Percentiles rank a stretch among this genome's conserved stretches.
Conservation (phyloP, 1,284 basidiomycete genomes). For the Grifola frondosa region DNA sequence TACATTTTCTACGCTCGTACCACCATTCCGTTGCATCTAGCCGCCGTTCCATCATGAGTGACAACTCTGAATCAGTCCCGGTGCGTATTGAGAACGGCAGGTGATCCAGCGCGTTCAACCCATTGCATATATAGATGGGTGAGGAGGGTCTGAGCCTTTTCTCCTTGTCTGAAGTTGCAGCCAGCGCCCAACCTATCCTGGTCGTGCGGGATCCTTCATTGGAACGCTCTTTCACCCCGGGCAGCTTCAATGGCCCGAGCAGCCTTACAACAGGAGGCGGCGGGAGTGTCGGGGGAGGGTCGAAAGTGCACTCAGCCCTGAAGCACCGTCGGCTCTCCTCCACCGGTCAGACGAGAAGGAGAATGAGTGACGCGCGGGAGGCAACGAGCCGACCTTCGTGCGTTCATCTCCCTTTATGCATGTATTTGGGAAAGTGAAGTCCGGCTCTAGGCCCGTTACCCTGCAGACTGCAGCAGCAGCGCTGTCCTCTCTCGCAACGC, state of each 20-base stretch:
- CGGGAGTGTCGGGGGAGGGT: conserved; percentile 19
- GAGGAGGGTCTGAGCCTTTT: conserved; percentile 48
- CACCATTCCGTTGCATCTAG: conserved; percentile 9
- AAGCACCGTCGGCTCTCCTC: conserved; percentile 69
- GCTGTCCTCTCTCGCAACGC: conserved; percentile 43
- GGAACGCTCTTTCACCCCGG: conserved; percentile 25
- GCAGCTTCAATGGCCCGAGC: conserved; percentile 35
- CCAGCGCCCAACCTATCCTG: conserved; percentile 47
- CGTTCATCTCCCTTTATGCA: conserved; percentile 35
- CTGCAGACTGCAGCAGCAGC: conserved; percentile 45
- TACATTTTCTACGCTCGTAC: conserved; percentile 5
- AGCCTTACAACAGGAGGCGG: conserved; percentile 16
- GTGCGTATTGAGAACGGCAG: conserved; percentile 5
- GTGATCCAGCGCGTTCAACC: neutral
- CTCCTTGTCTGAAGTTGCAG: conserved; percentile 64
- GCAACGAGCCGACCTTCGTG: conserved; percentile 70
- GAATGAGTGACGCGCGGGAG: conserved; percentile 74
- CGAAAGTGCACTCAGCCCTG: conserved; percentile 30
- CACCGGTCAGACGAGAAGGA: conserved; percentile 61
- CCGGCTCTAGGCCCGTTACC: conserved; percentile 40
- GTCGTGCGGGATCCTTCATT: conserved; percentile 29
- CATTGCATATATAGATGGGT: conserved; percentile 11
- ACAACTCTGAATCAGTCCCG: conserved; percentile 8
- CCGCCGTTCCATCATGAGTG: conserved; percentile 9
- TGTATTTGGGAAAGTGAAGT: conserved; percentile 11